These are phyloP conservation scores for Alternaria triticina DNA, from an alignment of 2,329 filamentous ascomycete genomes.

Conservation along the genomic window DNA sequence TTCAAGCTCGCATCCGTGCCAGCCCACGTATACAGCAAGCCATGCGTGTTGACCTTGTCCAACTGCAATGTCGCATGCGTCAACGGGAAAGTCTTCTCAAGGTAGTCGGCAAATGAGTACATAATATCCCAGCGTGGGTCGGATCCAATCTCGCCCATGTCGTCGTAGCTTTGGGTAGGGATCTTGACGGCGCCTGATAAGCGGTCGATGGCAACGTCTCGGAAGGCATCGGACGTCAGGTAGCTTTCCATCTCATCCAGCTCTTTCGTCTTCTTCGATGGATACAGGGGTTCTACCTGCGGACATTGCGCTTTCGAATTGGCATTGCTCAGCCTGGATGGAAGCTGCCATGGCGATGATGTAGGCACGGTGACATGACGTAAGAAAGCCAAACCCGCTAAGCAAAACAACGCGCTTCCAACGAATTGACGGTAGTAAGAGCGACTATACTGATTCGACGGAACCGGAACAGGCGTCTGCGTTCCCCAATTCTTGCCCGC, in stretches of 20 bases:
- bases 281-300: slow-evolving; percentile 39
- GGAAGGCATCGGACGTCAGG: slow-evolving; percentile 35
- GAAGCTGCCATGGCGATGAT: slow-evolving; percentile 23
- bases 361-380: slow-evolving; percentile 15
- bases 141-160: slow-evolving; percentile 60
- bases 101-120: slow-evolving; percentile 57
- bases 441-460: background rate
- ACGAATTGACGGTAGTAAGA: slow-evolving; percentile 5
- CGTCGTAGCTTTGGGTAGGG: slow-evolving; percentile 63
- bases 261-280: slow-evolving; percentile 29
- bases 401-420: slow-evolving; percentile 3
- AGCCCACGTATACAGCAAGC: slow-evolving; percentile 64
- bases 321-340: background rate
- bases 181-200: slow-evolving; percentile 60
- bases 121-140: slow-evolving; percentile 68
- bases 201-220: slow-evolving; percentile 39
- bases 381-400: slow-evolving; percentile 2
- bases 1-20: slow-evolving; percentile 59
- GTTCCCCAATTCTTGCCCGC: slow-evolving; percentile 15
- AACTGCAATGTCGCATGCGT: slow-evolving; percentile 55
- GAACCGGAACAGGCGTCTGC: slow-evolving; percentile 1
- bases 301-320: slow-evolving; percentile 26
- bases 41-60: slow-evolving; percentile 65
- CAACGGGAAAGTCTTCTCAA: slow-evolving; percentile 37
- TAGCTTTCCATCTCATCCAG: slow-evolving; percentile 38